Conservation (phyloP, 1,284 basidiomycete species). For the Phylloboletellus chloephorus region DNA sequence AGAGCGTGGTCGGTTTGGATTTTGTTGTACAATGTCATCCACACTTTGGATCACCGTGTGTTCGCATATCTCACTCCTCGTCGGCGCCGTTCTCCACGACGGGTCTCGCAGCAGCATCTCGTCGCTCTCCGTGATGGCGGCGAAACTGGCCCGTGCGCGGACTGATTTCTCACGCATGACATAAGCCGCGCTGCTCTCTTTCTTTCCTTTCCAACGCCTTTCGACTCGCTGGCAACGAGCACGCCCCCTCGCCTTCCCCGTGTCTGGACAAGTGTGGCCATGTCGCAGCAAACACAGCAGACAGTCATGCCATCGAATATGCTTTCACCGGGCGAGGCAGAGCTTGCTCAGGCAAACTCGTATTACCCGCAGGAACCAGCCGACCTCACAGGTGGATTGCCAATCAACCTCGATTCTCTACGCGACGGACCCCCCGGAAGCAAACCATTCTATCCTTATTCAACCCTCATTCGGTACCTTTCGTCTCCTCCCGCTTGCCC, state of each 20-base stretch:
- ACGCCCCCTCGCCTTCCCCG: slow-evolving; percentile 14
- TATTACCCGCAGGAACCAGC: slow-evolving; percentile 68
- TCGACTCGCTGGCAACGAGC: slow-evolving; percentile 27
- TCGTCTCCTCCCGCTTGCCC: neutral
- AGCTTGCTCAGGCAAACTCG: slow-evolving; percentile 46
- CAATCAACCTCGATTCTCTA: slow-evolving; percentile 77
- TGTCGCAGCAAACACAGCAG: slow-evolving; percentile 36
- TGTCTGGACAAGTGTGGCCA: slow-evolving; percentile 21
- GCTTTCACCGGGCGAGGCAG: slow-evolving; percentile 38
- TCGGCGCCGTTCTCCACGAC: slow-evolving; percentile 20
- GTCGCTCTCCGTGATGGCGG: slow-evolving; percentile 20
- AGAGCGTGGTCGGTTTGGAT: slow-evolving; percentile 48
- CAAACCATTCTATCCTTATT: slow-evolving; percentile 84
- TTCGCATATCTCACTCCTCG: slow-evolving; percentile 37
- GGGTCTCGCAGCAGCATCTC: slow-evolving; percentile 13
- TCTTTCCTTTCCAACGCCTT: slow-evolving; percentile 33
- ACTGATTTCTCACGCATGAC: slow-evolving; percentile 37
- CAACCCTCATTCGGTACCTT: slow-evolving; percentile 74
- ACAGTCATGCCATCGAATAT: slow-evolving; percentile 43
- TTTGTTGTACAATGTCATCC: slow-evolving; percentile 71
- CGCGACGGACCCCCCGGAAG: slow-evolving; percentile 77
- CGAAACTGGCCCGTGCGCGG: slow-evolving; percentile 34
- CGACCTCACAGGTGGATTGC: slow-evolving; percentile 73
- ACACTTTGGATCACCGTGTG: slow-evolving; percentile 63
- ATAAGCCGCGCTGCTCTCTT: slow-evolving; percentile 34